Percentiles rank a stretch among this genome's conserved stretches.
These are phyloP conservation scores for Rhodomyrtus tomentosa DNA, from an alignment of 345 rosid genomes.

Conservation along the genomic window DNA sequence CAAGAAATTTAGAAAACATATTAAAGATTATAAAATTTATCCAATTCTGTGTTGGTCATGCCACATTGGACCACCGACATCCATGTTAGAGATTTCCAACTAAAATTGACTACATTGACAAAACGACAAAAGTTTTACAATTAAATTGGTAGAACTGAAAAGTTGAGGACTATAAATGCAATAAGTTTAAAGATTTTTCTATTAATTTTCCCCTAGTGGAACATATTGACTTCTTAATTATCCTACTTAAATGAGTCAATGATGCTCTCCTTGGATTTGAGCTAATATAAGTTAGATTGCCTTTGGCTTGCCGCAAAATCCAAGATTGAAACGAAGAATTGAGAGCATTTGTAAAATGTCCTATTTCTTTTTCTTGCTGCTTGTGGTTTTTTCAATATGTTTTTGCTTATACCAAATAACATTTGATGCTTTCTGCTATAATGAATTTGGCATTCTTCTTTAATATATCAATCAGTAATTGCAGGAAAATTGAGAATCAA, in stretches of 20 bases:
- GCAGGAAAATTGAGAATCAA: conserved; percentile 76
- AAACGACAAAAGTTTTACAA: too few species aligned
- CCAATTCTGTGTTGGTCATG: accelerated
- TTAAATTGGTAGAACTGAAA: too few species aligned
- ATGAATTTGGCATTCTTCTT: neutral
- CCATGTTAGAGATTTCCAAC: too few species aligned
- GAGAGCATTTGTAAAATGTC: neutral
- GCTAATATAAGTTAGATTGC: neutral
- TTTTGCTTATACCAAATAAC: neutral
- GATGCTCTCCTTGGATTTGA: neutral
- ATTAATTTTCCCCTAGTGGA: neutral
- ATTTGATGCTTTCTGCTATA: neutral
- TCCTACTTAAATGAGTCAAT: neutral
- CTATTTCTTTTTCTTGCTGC: neutral
- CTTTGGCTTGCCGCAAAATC: neutral
- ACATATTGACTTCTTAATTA: neutral
- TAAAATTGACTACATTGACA: too few species aligned
- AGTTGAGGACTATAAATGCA: too few species aligned
- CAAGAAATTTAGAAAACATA: too few species aligned
- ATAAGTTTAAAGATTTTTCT: too few species aligned
- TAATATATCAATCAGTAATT: neutral
- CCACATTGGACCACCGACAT: too few species aligned
- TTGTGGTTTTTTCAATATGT: neutral
- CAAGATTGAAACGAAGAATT: neutral
- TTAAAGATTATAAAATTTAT: too few species aligned